Evolutionary conservation across 305 asterid species (phyloP).

Genomic region (Rubia balearica): DNA sequence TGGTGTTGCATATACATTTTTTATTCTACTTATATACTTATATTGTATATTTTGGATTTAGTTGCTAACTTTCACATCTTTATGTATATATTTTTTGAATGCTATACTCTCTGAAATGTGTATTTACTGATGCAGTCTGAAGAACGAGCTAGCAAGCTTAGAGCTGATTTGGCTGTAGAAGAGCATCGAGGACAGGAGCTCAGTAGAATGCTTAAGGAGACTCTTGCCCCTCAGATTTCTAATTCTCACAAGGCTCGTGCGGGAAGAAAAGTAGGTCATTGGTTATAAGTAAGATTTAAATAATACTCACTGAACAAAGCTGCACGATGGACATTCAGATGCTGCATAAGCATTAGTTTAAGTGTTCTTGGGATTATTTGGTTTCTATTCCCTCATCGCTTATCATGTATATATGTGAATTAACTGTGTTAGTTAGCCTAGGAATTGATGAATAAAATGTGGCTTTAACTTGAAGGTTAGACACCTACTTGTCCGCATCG

Average conservation of each 20-base stretch:
- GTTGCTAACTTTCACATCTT: not conserved
- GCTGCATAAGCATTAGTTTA: not conserved
- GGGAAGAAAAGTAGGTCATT: constrained; percentile 64
- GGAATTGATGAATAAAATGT: not conserved
- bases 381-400: not conserved
- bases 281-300: constrained; percentile 1
- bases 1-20: not conserved
- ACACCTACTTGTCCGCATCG: not conserved
- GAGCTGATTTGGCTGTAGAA: constrained; percentile 76
- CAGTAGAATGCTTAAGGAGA: constrained; percentile 66
- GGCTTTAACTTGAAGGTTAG: constrained; percentile 7
- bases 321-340: not conserved
- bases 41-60: not conserved
- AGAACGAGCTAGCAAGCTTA: constrained; percentile 79
- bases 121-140: constrained; percentile 53
- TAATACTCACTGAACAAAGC: not conserved
- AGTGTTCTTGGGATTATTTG: not conserved
- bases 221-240: constrained; percentile 46
- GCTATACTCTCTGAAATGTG: not conserved
- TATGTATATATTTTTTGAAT: not conserved
- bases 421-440: not conserved
- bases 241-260: constrained; percentile 43
- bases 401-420: not conserved
- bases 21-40: too few species aligned
- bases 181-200: constrained; percentile 76